A percentile compares a stretch with the other conserved stretches of the same genome.
Evolutionary conservation across 2,329 filamentous ascomycete genomes (phyloP).

Genomic region (Colletotrichum godetiae): DNA sequence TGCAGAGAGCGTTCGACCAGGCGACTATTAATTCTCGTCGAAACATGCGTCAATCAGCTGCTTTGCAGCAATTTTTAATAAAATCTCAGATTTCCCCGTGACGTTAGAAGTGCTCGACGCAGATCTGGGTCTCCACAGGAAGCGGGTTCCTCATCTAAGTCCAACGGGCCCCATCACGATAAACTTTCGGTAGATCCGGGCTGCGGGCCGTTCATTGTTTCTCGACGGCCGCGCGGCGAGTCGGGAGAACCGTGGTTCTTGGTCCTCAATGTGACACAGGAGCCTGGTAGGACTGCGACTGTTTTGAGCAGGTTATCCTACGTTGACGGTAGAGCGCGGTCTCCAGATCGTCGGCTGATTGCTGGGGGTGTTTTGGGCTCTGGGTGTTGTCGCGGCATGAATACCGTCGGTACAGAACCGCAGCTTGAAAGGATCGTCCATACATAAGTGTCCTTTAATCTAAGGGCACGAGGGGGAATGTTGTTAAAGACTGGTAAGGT

Average conservation of each 20-base stretch:
- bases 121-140: neutral
- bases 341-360: neutral
- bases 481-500: neutral
- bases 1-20: neutral
- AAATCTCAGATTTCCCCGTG: neutral
- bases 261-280: neutral
- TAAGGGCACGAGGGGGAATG: neutral
- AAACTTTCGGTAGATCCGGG: constrained; percentile 1
- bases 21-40: neutral
- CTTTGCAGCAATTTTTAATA: neutral
- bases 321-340: neutral
- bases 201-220: neutral
- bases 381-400: neutral
- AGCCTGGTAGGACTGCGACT: neutral
- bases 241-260: neutral
- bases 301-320: neutral
- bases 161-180: constrained; percentile 1
- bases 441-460: neutral
- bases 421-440: neutral
- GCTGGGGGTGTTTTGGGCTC: neutral
- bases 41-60: neutral
- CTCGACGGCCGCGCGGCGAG: neutral
- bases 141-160: neutral
- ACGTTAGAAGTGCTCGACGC: neutral
- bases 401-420: neutral